Conservation (phyloP, 805 yeast species). For the Scheffersomyces amazonensis region DNA sequence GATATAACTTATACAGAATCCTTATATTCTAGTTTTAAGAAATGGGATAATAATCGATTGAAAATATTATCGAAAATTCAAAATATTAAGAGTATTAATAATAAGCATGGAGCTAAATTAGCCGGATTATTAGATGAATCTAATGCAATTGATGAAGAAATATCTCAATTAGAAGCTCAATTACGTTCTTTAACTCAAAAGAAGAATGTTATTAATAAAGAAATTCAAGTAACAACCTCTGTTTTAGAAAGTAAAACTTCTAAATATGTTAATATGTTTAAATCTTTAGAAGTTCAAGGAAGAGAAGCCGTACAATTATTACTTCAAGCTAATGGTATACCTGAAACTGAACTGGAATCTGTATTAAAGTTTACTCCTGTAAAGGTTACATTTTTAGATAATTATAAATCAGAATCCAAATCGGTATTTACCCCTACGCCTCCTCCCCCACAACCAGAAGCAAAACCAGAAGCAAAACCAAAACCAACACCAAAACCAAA, state of each 20-base stretch:
- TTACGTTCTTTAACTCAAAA: constrained; percentile 30
- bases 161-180: constrained; percentile 33
- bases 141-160: constrained; percentile 32
- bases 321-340: constrained; percentile 21
- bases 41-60: constrained; percentile 40
- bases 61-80: constrained; percentile 32
- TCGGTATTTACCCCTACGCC: neutral
- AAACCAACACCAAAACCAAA: neutral
- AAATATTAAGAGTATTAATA: constrained; percentile 36
- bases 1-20: constrained; percentile 28
- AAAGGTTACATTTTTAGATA: constrained; percentile 24
- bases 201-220: constrained; percentile 30
- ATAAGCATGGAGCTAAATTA: constrained; percentile 42
- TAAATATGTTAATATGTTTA: constrained; percentile 40
- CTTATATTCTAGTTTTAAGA: constrained; percentile 26
- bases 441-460: neutral
- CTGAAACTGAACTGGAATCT: constrained; percentile 12
- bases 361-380: constrained; percentile 19
- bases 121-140: constrained; percentile 31
- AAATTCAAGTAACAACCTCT: constrained; percentile 46
- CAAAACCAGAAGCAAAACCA: neutral
- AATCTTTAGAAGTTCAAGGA: constrained; percentile 37
- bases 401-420: constrained; percentile 6
- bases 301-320: constrained; percentile 25
- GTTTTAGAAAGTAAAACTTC: constrained; percentile 48